These are phyloP conservation scores for Jackrogersella minutella DNA, from an alignment of 495 filamentous ascomycete species.

Conservation along the genomic window DNA sequence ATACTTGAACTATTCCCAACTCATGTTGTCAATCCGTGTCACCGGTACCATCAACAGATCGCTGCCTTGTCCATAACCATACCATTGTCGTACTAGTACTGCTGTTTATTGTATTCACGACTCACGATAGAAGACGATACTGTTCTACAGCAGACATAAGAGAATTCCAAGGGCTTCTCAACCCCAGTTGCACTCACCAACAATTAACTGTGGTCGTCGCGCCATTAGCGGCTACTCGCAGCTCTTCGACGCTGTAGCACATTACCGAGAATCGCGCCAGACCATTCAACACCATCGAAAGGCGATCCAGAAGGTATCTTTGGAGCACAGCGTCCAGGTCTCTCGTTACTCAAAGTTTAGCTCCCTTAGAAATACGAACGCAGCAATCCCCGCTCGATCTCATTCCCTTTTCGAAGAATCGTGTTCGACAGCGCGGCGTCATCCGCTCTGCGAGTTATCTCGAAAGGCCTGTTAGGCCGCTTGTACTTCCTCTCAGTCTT, in stretches of 20 bases:
- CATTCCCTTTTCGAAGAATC: constrained; percentile 7
- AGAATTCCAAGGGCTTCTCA: not conserved
- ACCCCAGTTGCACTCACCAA: not conserved
- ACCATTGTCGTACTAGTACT: not conserved
- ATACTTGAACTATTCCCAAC: constrained; percentile 15
- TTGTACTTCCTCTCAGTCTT: constrained; percentile 10
- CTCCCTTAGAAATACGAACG: constrained; percentile 20
- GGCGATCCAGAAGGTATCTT: constrained; percentile 12
- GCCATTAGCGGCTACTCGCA: constrained; percentile 38
- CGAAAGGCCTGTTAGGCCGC: constrained; percentile 27
- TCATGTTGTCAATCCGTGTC: constrained; percentile 32
- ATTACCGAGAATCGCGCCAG: constrained; percentile 22
- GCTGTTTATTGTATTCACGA: not conserved
- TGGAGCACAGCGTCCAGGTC: constrained; percentile 18
- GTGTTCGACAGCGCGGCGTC: constrained; percentile 28
- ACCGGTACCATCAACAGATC: constrained; percentile 12
- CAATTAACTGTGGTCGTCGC: constrained; percentile 20
- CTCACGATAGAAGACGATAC: constrained; percentile 3
- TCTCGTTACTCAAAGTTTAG: constrained; percentile 31
- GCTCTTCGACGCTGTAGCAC: constrained; percentile 40
- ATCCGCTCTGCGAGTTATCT: constrained; percentile 26
- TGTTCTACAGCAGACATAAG: constrained; percentile 6
- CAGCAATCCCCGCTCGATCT: constrained; percentile 1
- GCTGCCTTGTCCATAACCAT: constrained; percentile 15
- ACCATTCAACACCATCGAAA: constrained; percentile 21